Percentiles rank a stretch among this genome's conserved stretches.
phyloP scores from a whole-genome alignment of 306 rosid genomes.

The Vigna radiata region DNA sequence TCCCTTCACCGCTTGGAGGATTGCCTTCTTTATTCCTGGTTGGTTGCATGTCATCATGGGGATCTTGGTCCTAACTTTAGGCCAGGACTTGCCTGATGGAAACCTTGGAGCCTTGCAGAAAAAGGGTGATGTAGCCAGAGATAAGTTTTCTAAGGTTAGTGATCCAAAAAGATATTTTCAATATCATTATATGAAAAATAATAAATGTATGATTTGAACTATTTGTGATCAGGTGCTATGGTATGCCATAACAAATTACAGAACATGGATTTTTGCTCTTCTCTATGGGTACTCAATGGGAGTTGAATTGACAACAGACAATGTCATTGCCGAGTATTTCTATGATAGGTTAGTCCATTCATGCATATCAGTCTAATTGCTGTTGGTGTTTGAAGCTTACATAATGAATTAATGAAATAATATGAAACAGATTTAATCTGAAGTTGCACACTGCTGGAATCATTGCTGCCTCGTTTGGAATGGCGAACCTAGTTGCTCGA shows the following conservation, averaged over 20 bases:
- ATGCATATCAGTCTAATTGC: background rate
- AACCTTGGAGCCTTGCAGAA: conserved; percentile 77
- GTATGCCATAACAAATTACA: conserved; percentile 85
- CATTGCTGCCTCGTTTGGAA: conserved; percentile 85
- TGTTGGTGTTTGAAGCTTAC: conserved; percentile 1
- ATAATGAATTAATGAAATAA: background rate
- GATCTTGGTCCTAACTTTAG: conserved; percentile 71
- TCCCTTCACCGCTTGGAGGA: conserved; percentile 84
- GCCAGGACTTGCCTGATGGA: conserved; percentile 92
- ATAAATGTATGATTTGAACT: background rate
- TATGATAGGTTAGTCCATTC: conserved; percentile 65
- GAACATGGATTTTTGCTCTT: conserved; percentile 87
- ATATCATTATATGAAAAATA: too few relatives aligned
- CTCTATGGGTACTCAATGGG: conserved; percentile 96
- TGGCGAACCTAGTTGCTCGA: conserved; percentile 85
- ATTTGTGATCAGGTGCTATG: conserved; percentile 66
- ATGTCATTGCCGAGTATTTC: conserved; percentile 86
- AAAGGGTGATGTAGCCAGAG: conserved; percentile 75
- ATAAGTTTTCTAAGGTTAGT: conserved; percentile 75
- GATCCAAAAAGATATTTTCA: too few relatives aligned
- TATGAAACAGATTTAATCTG: conserved; percentile 49
- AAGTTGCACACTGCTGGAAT: conserved; percentile 87
- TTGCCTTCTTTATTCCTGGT: conserved; percentile 87
- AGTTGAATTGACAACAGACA: conserved; percentile 85
- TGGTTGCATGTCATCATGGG: conserved; percentile 76